Evolutionary conservation across 2,329 filamentous ascomycete species (phyloP), one percentile per base, ranked within the genome.

Genomic region (Penicillium occitanis): DNA sequence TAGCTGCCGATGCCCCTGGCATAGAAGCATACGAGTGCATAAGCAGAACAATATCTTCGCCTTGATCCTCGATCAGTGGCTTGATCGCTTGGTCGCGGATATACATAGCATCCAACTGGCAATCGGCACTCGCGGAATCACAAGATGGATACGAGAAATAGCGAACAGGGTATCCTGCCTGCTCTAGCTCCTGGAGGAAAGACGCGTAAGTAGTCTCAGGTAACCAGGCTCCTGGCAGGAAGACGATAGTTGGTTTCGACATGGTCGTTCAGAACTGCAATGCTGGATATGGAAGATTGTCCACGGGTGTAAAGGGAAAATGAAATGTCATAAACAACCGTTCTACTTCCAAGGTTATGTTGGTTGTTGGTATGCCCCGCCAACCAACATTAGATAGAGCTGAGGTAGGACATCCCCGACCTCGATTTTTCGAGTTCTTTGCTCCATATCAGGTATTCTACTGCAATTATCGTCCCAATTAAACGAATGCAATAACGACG

Each of bases 221-320:
- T 64, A 81, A 75, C 79, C 77, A 82, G 1, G 78, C 78, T 7
- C 80, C 78, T 0, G 80, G 78, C 17, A 76, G 73, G 55, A 81
- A 74, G 6, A 81, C 69, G 19, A 81, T 70, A 51, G 22, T 30
- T 30, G 48, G 48, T 4, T 28, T 51, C 0, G 48, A 51, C 48
- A 51, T 51, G 25, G 14, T 30, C 25, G 11, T 17, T 51, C 13
- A 13, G 7, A 25, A 51, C 37, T 42, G n/a, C 25, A 11, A 35
- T 35, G 3, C 25, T 13, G 13, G n/a, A 46, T 19, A 22, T 19
- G 3, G n/a, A 46, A 46, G 7, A 19, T 22, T 22, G 3, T 25
- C 25, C 25, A 25, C 25, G 25, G 25, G 25, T 19, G n/a, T 46
- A 8, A 46, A 46, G 7, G 11, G 44, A 19, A 22, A 22, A 46